These are phyloP conservation scores for Coemansia sp. DNA, from an alignment of 192 early-diverging fungal genomes.

Conservation along the genomic window DNA sequence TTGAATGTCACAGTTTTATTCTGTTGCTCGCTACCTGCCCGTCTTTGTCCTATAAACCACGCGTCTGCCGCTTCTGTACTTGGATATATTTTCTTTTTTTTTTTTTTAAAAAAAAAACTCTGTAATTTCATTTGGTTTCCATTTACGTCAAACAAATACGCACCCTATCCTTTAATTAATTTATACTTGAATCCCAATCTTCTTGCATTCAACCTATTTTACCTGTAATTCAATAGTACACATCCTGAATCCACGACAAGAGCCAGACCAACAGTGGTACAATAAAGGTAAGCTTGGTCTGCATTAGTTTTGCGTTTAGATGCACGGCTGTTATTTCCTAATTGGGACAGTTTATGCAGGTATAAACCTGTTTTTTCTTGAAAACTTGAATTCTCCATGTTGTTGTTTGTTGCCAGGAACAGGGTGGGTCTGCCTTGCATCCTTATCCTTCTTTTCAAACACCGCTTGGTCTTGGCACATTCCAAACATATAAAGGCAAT, in stretches of 20 bases:
- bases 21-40: too few species aligned
- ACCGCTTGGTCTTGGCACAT: not conserved
- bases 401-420: too few species aligned
- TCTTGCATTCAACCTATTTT: not conserved
- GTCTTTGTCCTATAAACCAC: not conserved
- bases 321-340: not conserved
- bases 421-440: too few species aligned
- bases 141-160: not conserved
- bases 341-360: not conserved
- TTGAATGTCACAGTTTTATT: not conserved
- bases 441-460: too few species aligned
- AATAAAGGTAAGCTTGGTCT: not conserved
- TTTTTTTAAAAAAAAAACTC: not conserved
- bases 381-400: not conserved
- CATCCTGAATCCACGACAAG: not conserved
- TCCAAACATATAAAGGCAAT: too few species aligned
- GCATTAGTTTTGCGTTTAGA: not conserved
- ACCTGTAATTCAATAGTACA: not conserved
- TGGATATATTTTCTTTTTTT: not conserved
- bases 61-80: not conserved
- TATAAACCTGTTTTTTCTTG: not conserved
- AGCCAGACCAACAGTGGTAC: not conserved
- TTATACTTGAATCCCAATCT: not conserved
- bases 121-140: not conserved
- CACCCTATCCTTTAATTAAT: too few species aligned